Conservation (phyloP, 176 grass and related monocot genomes). For the Musa beccarii region DNA sequence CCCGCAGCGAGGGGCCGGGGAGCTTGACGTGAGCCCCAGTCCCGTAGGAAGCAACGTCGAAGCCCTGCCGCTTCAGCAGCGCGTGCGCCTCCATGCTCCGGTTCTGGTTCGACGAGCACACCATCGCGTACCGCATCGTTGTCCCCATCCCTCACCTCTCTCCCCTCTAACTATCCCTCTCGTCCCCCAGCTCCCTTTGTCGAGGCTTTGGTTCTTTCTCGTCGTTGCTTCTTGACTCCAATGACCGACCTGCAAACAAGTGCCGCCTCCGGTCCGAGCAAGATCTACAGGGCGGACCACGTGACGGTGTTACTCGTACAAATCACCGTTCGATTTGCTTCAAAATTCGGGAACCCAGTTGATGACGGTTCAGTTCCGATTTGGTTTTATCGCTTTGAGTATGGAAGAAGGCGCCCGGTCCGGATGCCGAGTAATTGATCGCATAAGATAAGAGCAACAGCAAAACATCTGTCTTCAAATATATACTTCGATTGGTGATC, state of each 20-base stretch:
- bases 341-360: neutral
- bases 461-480: too few species aligned
- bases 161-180: neutral
- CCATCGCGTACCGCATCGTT: constrained; percentile 62
- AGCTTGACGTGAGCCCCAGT: constrained; percentile 85
- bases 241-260: neutral
- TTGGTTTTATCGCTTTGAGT: too few species aligned
- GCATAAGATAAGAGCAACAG: too few species aligned
- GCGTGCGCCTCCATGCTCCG: constrained; percentile 97
- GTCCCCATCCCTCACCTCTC: constrained; percentile 22
- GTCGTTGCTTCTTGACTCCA: neutral
- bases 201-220: neutral
- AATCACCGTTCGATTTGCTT: neutral
- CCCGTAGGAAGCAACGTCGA: constrained; percentile 84
- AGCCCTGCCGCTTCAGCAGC: constrained; percentile 56
- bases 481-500: too few species aligned
- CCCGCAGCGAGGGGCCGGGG: constrained; percentile 68
- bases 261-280: too few species aligned
- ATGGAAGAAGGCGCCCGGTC: too few species aligned
- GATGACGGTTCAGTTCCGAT: too few species aligned
- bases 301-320: too few species aligned
- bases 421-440: too few species aligned
- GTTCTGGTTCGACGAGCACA: constrained; percentile 99
- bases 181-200: too few species aligned
- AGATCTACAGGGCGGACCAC: too few species aligned